Evolutionary conservation across 2,329 filamentous ascomycete genomes (phyloP).

Genomic region (Venturiaceae sp.): DNA sequence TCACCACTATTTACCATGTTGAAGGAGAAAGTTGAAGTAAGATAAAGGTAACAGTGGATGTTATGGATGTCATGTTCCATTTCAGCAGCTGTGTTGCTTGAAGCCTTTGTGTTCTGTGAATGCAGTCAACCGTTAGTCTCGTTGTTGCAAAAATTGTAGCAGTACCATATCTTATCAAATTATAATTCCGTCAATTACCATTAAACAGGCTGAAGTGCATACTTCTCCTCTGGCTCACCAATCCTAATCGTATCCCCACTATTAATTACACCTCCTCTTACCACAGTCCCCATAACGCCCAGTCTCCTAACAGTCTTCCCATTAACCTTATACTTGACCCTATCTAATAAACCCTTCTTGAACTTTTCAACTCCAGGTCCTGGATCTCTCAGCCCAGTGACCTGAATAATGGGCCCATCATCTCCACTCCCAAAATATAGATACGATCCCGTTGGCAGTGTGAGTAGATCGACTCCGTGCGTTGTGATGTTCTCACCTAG

Average conservation of each 20-base stretch:
- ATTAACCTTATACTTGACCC: background rate
- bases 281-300: conserved; percentile 8
- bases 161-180: too few relatives aligned
- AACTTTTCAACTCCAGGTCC: conserved; percentile 12
- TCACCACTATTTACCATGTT: too few relatives aligned
- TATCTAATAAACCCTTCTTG: conserved; percentile 11
- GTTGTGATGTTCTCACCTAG: conserved; percentile 18
- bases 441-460: conserved; percentile 9
- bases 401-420: conserved; percentile 8
- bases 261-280: background rate
- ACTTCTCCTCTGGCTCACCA: background rate
- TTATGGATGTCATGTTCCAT: too few relatives aligned
- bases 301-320: background rate
- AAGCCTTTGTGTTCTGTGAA: too few relatives aligned
- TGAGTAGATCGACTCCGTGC: conserved; percentile 10
- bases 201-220: background rate
- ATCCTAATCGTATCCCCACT: conserved; percentile 4
- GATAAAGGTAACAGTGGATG: too few relatives aligned
- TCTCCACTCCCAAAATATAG: conserved; percentile 12
- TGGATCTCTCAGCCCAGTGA: conserved; percentile 14
- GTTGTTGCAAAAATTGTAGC: too few relatives aligned
- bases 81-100: too few relatives aligned
- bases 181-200: too few relatives aligned
- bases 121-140: too few relatives aligned
- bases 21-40: too few relatives aligned